A percentile compares a stretch with the other conserved stretches of the same genome.
These are phyloP conservation scores for Acanthamoeba healyi DNA, from an alignment of 208 protist species.

Conservation along the genomic window DNA sequence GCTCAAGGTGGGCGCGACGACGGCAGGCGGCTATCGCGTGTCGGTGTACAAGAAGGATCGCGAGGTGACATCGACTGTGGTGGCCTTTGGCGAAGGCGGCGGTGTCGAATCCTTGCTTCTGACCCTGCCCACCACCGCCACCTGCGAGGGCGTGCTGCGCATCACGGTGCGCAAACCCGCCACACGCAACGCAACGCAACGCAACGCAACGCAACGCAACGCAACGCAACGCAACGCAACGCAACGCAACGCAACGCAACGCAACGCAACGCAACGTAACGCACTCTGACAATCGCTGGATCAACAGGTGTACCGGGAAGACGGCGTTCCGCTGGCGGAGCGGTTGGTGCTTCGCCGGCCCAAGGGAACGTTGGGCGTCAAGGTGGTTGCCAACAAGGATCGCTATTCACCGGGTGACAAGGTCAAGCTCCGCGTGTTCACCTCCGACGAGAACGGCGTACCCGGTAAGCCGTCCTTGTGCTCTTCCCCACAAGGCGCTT, in stretches of 20 bases:
- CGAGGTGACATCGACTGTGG: neutral
- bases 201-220: too few species aligned
- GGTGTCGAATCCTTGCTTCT: neutral
- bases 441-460: constrained; percentile 11
- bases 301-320: neutral
- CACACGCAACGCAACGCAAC: neutral
- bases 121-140: constrained; percentile 6
- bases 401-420: constrained; percentile 66
- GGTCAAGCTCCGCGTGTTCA: constrained; percentile 13
- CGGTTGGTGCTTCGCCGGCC: constrained; percentile 32
- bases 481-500: neutral
- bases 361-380: neutral
- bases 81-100: neutral
- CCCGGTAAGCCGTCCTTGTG: neutral
- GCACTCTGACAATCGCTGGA: neutral
- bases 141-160: constrained; percentile 57
- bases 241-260: neutral
- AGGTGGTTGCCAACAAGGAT: constrained; percentile 28
- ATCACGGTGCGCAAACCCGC: neutral
- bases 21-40: neutral
- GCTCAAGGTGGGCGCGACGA: neutral
- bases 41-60: constrained; percentile 38
- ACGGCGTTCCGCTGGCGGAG: neutral
- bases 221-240: neutral
- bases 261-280: too few species aligned